Evolutionary conservation across 208 protist species (phyloP).

Genomic region (Wallacemonas sp.): DNA sequence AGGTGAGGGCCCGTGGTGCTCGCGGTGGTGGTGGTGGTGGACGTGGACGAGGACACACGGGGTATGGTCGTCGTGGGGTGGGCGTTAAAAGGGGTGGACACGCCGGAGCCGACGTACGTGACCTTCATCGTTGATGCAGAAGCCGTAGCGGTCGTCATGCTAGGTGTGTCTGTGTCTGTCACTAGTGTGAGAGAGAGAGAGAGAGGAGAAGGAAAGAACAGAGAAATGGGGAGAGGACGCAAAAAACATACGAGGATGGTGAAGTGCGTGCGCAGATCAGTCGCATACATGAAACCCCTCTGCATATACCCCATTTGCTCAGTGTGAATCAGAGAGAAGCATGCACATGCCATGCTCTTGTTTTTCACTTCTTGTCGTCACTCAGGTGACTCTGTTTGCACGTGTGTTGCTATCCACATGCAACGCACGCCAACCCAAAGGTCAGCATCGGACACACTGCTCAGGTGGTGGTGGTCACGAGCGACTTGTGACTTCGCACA

Average conservation of each 20-base stretch:
- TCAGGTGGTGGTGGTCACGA: no score
- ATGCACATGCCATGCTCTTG: no score
- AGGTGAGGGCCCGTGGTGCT: neutral
- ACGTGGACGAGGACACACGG: neutral
- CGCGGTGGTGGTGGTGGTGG: neutral
- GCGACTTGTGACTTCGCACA: no score
- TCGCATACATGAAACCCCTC: no score
- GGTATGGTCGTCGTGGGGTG: neutral
- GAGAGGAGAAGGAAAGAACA: neutral
- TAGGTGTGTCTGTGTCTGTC: neutral
- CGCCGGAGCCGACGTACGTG: conserved; percentile 15
- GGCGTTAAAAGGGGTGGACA: neutral
- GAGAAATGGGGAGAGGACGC: neutral
- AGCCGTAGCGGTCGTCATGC: neutral
- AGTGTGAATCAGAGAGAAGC: no score
- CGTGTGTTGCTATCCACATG: no score
- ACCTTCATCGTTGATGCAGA: conserved; percentile 5
- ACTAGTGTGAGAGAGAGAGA: neutral
- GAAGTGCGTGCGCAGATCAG: no score
- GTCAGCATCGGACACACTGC: no score
- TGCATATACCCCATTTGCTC: no score
- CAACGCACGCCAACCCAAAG: no score
- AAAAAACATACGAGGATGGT: neutral
- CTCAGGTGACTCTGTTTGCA: no score
- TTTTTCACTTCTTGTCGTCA: no score